Base-by-base conservation (phyloP, 148 eudicot genomes). In the Rhododendron griersonianum region DNA sequence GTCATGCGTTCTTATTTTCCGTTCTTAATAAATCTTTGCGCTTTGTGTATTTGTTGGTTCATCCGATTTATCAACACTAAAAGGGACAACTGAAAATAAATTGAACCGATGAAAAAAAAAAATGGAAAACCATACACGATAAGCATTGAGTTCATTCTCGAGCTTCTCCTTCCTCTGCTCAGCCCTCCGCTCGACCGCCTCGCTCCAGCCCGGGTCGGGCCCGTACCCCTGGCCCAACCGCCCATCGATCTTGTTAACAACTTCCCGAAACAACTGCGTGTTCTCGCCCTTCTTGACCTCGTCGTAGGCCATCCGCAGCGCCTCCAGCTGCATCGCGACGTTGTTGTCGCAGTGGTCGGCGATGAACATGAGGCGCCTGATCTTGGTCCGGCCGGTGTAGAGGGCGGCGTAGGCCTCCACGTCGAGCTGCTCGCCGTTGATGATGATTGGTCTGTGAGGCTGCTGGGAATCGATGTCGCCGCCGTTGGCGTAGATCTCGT, bases 121-220 rank as follows among this genome's bases (percentile, higher is more conserved):
- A 50, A 75, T 65, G 65, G 65, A 59, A 9, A n/a, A 78, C 3
- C 73, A 63, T 91, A 95, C 99, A 89, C 96, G 88, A 88, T 94
- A 95, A 84, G 98, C 95, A 92, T 94, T 97, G 57, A 97, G 98
- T 55, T 95, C 98, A 65, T 88, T 95, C 91, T 96, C 99, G 19
- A 96, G 93, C 86, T 92, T 97, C 90, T 95, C 99, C 86, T 91
- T 95, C 92, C 92, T 88, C 87, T 82, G 91, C 83, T 97, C 98
- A 3, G 96, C 96, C 85, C 95, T 85, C 1, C 93, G 79, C 78
- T 97, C 98, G 9, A 97, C 98, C 2, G 88, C 78, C 18, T 92
- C 98, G 53, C 88, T 55, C 99, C 99, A 96, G 6, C 65, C 86
- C 47, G 73, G 28, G 86, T 94, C 99, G 51, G 83, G 30, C 4